phyloP scores from a whole-genome alignment of 345 rosid species.

The Iberis pinnata region DNA sequence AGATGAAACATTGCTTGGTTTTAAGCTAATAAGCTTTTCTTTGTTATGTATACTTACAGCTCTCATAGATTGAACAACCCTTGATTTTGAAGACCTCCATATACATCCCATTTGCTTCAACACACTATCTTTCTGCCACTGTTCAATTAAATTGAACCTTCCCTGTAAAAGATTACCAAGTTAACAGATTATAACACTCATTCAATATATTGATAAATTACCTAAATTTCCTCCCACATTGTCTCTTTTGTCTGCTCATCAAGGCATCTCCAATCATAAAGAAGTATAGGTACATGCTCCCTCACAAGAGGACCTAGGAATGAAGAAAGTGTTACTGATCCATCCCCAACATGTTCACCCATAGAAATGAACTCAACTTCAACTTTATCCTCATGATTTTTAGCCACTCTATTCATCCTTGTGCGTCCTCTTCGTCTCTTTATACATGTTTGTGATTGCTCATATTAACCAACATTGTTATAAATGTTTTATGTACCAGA shows the following conservation, averaged over 20 bases:
- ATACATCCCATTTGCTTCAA: neutral
- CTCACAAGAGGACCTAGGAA: constrained; percentile 2
- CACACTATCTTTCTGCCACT: neutral
- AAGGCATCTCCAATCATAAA: neutral
- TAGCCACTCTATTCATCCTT: neutral
- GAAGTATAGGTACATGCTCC: neutral
- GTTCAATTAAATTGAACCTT: neutral
- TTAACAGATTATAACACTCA: too few relatives aligned
- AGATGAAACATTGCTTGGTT: constrained; percentile 2
- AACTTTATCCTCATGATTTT: neutral
- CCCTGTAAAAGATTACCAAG: neutral
- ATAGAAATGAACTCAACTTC: neutral
- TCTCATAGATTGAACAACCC: neutral
- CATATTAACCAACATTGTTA: too few relatives aligned
- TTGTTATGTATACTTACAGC: neutral
- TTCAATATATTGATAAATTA: neutral
- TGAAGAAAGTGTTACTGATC: neutral
- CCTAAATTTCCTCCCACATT: neutral
- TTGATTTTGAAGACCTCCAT: neutral
- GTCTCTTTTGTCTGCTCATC: neutral
- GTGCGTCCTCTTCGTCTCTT: too few relatives aligned
- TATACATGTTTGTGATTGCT: too few relatives aligned
- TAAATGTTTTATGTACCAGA: too few relatives aligned
- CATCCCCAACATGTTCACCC: constrained; percentile 5
- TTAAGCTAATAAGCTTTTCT: neutral